A percentile compares a stretch with the other conserved stretches of the same genome.
These are phyloP conservation scores for Citrullus amarus DNA, from an alignment of 306 rosid genomes.

Conservation along the genomic window DNA sequence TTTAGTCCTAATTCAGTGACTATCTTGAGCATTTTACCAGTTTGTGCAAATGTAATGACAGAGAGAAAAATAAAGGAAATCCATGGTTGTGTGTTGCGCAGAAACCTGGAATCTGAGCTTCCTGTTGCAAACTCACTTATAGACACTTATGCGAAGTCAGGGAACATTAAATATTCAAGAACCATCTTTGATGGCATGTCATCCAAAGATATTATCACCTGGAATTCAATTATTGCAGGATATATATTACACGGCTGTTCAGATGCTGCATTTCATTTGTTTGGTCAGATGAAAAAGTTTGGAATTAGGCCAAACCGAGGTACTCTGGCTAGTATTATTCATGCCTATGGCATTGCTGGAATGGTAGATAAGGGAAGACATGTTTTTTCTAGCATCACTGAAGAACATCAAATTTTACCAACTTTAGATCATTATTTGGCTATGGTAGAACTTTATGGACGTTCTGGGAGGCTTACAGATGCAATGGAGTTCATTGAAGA, in stretches of 20 bases:
- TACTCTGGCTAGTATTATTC: slow-evolving; percentile 55
- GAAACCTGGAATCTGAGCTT: slow-evolving; percentile 45
- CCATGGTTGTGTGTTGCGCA: slow-evolving; percentile 62
- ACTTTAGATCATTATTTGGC: slow-evolving; percentile 73
- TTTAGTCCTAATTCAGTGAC: slow-evolving; percentile 60
- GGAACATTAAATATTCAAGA: slow-evolving; percentile 53
- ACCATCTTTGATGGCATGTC: slow-evolving; percentile 51
- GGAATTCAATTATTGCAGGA: slow-evolving; percentile 71
- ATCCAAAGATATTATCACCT: slow-evolving; percentile 62
- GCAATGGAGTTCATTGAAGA: slow-evolving; percentile 54
- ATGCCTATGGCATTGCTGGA: slow-evolving; percentile 63
- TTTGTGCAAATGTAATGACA: slow-evolving; percentile 58
- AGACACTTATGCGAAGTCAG: slow-evolving; percentile 78
- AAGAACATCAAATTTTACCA: slow-evolving; percentile 46
- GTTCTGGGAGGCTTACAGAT: slow-evolving; percentile 68
- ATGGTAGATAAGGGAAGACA: slow-evolving; percentile 55
- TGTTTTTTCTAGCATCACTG: slow-evolving; percentile 42
- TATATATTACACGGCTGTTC: slow-evolving; percentile 65
- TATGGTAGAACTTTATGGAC: slow-evolving; percentile 66
- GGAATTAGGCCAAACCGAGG: slow-evolving; percentile 65
- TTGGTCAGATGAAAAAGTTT: slow-evolving; percentile 47
- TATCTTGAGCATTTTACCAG: slow-evolving; percentile 61
- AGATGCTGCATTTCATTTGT: slow-evolving; percentile 46
- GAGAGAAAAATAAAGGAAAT: slow-evolving; percentile 63
- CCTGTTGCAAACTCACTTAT: slow-evolving; percentile 54